These are phyloP conservation scores for Aspergillus fructus DNA, from an alignment of 2,329 filamentous ascomycete genomes.

Conservation along the genomic window DNA sequence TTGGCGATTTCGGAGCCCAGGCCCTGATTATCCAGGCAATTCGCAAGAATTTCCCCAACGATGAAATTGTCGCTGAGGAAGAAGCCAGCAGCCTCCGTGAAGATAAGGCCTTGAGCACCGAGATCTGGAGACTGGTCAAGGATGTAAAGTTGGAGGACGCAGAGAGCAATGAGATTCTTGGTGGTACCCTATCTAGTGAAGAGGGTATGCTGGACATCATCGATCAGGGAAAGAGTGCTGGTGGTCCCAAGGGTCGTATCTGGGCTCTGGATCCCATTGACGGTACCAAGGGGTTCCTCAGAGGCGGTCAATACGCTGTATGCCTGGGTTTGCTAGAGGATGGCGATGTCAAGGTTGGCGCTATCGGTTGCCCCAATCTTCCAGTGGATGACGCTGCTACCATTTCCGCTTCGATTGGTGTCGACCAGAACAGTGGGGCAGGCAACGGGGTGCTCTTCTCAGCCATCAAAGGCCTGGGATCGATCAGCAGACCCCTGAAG, in stretches of 20 bases:
- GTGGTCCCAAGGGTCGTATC: constrained; percentile 58
- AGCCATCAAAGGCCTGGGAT: constrained; percentile 75
- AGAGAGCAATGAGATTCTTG: constrained; percentile 65
- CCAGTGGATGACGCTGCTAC: constrained; percentile 77
- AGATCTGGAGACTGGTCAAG: constrained; percentile 82
- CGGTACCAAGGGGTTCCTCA: constrained; percentile 94
- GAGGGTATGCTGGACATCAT: constrained; percentile 61
- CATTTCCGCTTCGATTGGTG: constrained; percentile 69
- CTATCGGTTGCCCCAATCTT: constrained; percentile 92
- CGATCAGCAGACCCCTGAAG: constrained; percentile 74
- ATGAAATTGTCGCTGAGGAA: constrained; percentile 93
- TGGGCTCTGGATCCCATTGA: constrained; percentile 98
- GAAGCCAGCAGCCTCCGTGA: constrained; percentile 78
- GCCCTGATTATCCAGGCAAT: constrained; percentile 92
- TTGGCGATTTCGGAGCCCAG: constrained; percentile 97
- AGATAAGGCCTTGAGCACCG: constrained; percentile 66
- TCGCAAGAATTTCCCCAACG: constrained; percentile 81
- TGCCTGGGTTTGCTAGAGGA: constrained; percentile 90
- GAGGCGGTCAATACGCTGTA: constrained; percentile 95
- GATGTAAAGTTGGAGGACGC: constrained; percentile 67
- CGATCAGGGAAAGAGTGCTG: constrained; percentile 51
- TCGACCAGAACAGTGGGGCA: constrained; percentile 69
- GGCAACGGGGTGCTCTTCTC: constrained; percentile 86
- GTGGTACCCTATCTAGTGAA: constrained; percentile 65
- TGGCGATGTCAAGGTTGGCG: constrained; percentile 89